Base-by-base conservation (phyloP, 2,329 filamentous ascomycete species). In the Metarhizium brunneum region DNA sequence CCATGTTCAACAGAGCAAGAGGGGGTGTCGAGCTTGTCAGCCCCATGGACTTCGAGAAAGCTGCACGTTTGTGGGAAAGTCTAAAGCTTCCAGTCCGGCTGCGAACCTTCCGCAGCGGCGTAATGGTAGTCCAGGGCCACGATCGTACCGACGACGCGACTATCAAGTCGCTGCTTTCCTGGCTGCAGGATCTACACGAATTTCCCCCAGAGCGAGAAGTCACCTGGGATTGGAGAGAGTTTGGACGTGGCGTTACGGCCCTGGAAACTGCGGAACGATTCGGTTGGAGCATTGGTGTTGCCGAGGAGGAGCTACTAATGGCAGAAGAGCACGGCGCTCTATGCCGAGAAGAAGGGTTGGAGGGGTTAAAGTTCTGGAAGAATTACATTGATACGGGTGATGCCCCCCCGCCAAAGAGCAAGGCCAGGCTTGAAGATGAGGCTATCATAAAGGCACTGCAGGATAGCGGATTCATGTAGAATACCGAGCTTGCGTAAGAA, bases 271-370 rank as follows among this genome's bases (percentile, higher is more conserved):
- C 94, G 0, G 89, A 95, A 69, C 79, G 84, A 52, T 99, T 99
- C 71, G 90, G 92, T 6, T 99, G 94, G 94, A 97, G 94, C 68
- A 87, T 99, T 7, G 94, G 94, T 8, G 92, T 99, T 25, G 94
- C 94, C 1, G 88, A 87, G 57, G 94, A 97, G 69, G 94, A 99
- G 72, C 77, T 99, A 13, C 89, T 96, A 68, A 96, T 99, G 92
- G 92, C 92, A 0, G 94, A 99, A 70, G 92, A 97, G 68, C 84
- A 82, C 55, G 94, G 94, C 0, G 83, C 85, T 2, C 69, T 99
- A 20, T 97, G 92, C 68, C 85, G 94, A 50, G 94, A 99, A 68
- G 92, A 95, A 64, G 87, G 90, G 4, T 83, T 97, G 14, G 92
- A 96, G 68, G 94, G 94, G 0, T 76, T 95, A 50, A 87, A 87